These are phyloP conservation scores for Penicillium ucsense DNA, from an alignment of 495 filamentous ascomycete species.

Conservation along the genomic window DNA sequence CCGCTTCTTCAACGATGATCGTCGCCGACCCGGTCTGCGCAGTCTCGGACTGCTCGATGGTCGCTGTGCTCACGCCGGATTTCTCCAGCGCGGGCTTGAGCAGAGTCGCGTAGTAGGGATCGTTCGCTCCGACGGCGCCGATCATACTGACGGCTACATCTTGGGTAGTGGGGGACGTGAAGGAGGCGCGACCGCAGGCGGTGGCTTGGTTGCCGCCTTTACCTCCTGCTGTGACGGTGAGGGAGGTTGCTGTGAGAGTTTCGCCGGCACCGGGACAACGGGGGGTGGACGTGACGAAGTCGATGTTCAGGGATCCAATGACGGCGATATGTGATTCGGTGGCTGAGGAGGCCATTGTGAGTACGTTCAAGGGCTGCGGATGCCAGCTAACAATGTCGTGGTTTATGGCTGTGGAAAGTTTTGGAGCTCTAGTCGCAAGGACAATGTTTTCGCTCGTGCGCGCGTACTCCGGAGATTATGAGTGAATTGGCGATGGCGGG, in stretches of 20 bases:
- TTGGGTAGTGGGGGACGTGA: constrained; percentile 7
- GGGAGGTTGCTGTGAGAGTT: constrained; percentile 19
- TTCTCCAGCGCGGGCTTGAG: constrained; percentile 11
- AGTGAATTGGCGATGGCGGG: no score
- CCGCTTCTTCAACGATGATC: constrained; percentile 19
- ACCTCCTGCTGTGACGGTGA: constrained; percentile 15
- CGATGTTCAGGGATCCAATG: constrained; percentile 20
- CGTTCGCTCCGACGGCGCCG: constrained; percentile 15
- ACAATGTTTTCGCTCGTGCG: no score
- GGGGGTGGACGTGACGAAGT: constrained; percentile 18
- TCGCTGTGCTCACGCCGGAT: constrained; percentile 13
- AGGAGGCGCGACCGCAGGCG: constrained; percentile 17
- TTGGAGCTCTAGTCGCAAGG: no score
- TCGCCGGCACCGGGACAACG: constrained; percentile 16
- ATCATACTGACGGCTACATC: constrained; percentile 18
- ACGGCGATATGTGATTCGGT: constrained; percentile 11
- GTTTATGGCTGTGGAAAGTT: no score
- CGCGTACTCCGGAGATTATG: no score
- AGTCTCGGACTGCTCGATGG: constrained; percentile 6
- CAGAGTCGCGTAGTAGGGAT: constrained; percentile 13
- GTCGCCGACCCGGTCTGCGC: constrained; percentile 17
- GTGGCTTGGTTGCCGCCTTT: constrained; percentile 22
- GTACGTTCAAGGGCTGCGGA: background rate
- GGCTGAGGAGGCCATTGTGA: background rate
- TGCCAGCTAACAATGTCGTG: background rate